Percentiles rank a stretch among this genome's conserved stretches.
These are phyloP conservation scores for Durusdinium trenchii DNA, from an alignment of 73 alveolate species.

Conservation along the genomic window DNA sequence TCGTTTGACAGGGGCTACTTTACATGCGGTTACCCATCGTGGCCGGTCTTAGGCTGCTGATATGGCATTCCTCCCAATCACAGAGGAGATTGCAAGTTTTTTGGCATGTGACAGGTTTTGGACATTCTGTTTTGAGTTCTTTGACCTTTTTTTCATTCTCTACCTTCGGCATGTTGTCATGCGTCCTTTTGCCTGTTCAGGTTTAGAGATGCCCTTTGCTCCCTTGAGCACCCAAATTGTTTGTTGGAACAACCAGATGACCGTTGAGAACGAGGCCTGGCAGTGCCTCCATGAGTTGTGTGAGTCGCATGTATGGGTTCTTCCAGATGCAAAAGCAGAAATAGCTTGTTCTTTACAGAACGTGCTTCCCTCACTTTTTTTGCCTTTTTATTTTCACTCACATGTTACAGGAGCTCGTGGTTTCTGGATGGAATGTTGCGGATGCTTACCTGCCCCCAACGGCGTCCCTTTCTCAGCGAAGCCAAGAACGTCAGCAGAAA, in stretches of 20 bases:
- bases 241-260: conserved; percentile 43
- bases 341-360: too few relatives aligned
- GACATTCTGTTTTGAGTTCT: too few relatives aligned
- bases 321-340: too few relatives aligned
- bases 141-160: too few relatives aligned
- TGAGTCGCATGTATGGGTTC: background rate
- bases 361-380: too few relatives aligned
- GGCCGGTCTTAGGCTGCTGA: conserved; percentile 33
- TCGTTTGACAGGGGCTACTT: too few relatives aligned
- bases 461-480: background rate
- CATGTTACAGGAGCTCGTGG: conserved; percentile 26
- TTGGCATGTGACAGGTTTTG: background rate
- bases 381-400: background rate
- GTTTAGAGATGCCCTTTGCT: conserved; percentile 72
- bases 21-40: background rate
- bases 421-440: conserved; percentile 64
- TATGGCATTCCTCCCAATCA: conserved; percentile 47
- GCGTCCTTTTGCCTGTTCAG: background rate
- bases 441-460: conserved; percentile 67
- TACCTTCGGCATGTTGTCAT: background rate
- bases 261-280: conserved; percentile 12
- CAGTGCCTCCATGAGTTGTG: background rate
- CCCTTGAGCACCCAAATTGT: conserved; percentile 4
- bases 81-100: conserved; percentile 18
- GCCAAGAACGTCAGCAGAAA: too few relatives aligned